Evolutionary conservation across 2,329 filamentous ascomycete genomes (phyloP).

Genomic region (Nemania bipapillata): DNA sequence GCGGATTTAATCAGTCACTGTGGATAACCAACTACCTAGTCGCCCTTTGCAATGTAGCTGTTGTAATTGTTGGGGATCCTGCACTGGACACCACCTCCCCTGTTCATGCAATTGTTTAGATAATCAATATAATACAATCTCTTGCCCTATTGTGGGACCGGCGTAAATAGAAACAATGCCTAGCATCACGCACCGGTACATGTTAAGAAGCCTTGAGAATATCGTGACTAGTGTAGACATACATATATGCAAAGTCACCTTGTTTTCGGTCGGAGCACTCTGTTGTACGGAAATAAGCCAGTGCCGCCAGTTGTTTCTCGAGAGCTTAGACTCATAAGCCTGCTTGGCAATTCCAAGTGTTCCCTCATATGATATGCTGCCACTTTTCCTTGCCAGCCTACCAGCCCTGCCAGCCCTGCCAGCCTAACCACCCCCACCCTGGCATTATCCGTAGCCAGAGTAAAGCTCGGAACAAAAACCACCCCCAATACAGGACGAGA

Average conservation of each 20-base stretch:
- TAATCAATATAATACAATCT: slow-evolving; percentile 2
- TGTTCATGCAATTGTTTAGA: slow-evolving; percentile 6
- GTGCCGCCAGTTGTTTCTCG: slow-evolving; percentile 41
- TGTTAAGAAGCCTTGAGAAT: slow-evolving; percentile 9
- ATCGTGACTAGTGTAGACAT: slow-evolving; percentile 33
- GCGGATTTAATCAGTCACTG: neutral
- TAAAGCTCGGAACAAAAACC: slow-evolving; percentile 50
- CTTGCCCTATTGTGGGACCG: slow-evolving; percentile 22
- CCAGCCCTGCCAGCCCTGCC: slow-evolving; percentile 37
- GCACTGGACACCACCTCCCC: neutral
- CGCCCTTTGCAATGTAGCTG: neutral
- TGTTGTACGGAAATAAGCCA: slow-evolving; percentile 37
- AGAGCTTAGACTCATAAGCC: slow-evolving; percentile 41
- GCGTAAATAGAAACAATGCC: slow-evolving; percentile 19
- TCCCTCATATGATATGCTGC: slow-evolving; percentile 41
- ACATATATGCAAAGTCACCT: slow-evolving; percentile 47
- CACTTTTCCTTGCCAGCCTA: slow-evolving; percentile 40
- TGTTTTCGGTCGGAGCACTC: slow-evolving; percentile 43
- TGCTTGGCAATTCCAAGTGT: slow-evolving; percentile 39
- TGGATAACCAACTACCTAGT: neutral
- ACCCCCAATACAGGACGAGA: slow-evolving; percentile 52
- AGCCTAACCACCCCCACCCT: slow-evolving; percentile 35
- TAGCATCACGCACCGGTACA: slow-evolving; percentile 12
- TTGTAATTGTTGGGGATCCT: neutral
- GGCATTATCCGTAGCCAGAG: slow-evolving; percentile 44